Evolutionary conservation across 1,284 basidiomycete species (phyloP).

Genomic region (Puccinia polysora): DNA sequence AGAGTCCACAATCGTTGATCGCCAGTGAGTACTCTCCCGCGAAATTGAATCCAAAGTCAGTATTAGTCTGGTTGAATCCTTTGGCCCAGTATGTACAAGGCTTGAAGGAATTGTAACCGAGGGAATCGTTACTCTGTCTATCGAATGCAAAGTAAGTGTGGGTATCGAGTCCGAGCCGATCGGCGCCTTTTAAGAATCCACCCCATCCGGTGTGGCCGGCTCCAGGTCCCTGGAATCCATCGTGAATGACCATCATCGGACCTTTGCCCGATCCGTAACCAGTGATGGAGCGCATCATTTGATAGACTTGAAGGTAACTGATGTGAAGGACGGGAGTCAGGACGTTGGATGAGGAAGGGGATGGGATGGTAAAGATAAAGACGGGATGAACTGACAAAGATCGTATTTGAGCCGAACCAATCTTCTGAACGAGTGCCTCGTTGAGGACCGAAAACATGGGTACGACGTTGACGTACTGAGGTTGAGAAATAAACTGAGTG

Average conservation of each 20-base stretch:
- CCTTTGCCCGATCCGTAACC: slow-evolving; percentile 77
- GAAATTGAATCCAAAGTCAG: slow-evolving; percentile 50
- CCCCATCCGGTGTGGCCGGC: slow-evolving; percentile 46
- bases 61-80: slow-evolving; percentile 47
- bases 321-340: background rate
- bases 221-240: slow-evolving; percentile 64
- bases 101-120: slow-evolving; percentile 43
- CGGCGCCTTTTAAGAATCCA: slow-evolving; percentile 59
- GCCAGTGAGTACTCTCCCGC: slow-evolving; percentile 52
- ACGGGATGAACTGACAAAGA: slow-evolving; percentile 28
- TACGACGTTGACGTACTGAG: slow-evolving; percentile 74
- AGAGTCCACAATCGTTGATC: slow-evolving; percentile 47
- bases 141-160: slow-evolving; percentile 54
- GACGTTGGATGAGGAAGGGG: background rate
- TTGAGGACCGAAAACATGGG: slow-evolving; percentile 62
- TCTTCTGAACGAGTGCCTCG: slow-evolving; percentile 46
- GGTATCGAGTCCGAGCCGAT: slow-evolving; percentile 68
- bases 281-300: slow-evolving; percentile 68
- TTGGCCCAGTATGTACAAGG: slow-evolving; percentile 50
- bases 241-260: slow-evolving; percentile 69
- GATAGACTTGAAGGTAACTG: slow-evolving; percentile 72
- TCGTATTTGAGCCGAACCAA: slow-evolving; percentile 46
- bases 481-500: slow-evolving; percentile 85
- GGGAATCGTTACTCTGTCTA: slow-evolving; percentile 37
- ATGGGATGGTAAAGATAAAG: background rate